Percentiles rank a stretch among this genome's conserved stretches.
Conservation (phyloP, 352 stramenopile species). For the Blastocystis sp. region DNA sequence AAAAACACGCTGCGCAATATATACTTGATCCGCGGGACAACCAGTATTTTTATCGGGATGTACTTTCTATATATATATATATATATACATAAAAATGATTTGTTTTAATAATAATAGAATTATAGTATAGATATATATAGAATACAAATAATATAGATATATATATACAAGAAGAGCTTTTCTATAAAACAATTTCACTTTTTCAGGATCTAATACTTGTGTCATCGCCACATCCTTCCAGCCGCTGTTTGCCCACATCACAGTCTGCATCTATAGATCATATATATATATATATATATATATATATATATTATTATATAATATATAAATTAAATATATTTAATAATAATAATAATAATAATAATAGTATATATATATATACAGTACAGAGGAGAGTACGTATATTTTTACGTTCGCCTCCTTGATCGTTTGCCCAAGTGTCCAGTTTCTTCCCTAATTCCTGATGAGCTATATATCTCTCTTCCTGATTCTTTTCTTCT, state of each 20-base stretch:
- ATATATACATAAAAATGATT: too few species aligned
- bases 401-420: conserved; percentile 28
- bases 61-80: conserved; percentile 39
- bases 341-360: too few species aligned
- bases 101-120: too few species aligned
- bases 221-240: conserved; percentile 53
- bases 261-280: conserved; percentile 49
- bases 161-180: conserved; percentile 48
- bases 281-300: too few species aligned
- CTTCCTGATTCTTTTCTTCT: conserved; percentile 5
- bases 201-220: conserved; percentile 52
- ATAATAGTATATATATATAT: too few species aligned
- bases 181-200: conserved; percentile 51
- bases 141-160: too few species aligned
- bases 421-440: conserved; percentile 2
- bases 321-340: too few species aligned
- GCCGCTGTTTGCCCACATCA: conserved; percentile 51
- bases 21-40: conserved; percentile 50
- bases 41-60: conserved; percentile 54
- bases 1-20: conserved; percentile 56
- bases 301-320: too few species aligned
- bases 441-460: conserved; percentile 10
- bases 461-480: conserved; percentile 5
- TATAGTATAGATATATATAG: too few species aligned
- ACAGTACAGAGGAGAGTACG: conserved; percentile 22